Percentiles rank a stretch among this genome's conserved stretches.
phyloP scores from a whole-genome alignment of 2,329 filamentous ascomycete species.

The Claviceps paspali region DNA sequence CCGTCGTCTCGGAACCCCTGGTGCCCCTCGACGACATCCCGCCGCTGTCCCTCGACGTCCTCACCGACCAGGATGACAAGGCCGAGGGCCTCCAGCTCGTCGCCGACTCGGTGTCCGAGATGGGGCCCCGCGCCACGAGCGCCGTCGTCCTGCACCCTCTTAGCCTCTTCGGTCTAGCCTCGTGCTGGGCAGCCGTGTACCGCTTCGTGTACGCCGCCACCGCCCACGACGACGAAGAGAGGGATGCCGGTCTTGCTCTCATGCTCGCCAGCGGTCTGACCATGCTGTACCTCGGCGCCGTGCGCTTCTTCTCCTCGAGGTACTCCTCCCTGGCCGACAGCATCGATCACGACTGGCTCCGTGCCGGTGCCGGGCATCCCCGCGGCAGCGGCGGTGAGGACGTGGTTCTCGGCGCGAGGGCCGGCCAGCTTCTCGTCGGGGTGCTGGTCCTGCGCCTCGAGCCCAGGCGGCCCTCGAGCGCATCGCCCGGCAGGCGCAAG shows the following conservation, averaged over 20 bases:
- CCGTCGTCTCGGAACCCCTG: constrained; percentile 25
- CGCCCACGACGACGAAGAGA: constrained; percentile 15
- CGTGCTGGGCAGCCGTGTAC: constrained; percentile 28
- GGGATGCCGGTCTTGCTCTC: constrained; percentile 38
- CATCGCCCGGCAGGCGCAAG: constrained; percentile 13
- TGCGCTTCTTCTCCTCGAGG: constrained; percentile 42
- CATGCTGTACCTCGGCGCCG: constrained; percentile 46
- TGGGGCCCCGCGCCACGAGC: constrained; percentile 52
- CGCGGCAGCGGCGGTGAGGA: constrained; percentile 35
- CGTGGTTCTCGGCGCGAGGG: constrained; percentile 49
- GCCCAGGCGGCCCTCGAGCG: constrained; percentile 15
- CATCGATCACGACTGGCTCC: constrained; percentile 47
- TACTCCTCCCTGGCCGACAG: constrained; percentile 50
- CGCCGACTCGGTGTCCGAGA: constrained; percentile 70
- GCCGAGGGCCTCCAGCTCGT: constrained; percentile 56
- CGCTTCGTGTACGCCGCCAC: constrained; percentile 32
- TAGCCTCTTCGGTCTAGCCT: constrained; percentile 31
- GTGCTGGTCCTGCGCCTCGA: constrained; percentile 54
- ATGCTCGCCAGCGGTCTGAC: constrained; percentile 45
- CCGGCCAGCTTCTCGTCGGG: constrained; percentile 54
- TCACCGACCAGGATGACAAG: constrained; percentile 42
- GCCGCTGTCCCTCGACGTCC: constrained; percentile 45
- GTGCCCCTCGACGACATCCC: constrained; percentile 35
- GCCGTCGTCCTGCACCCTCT: constrained; percentile 49
- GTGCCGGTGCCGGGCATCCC: constrained; percentile 18